These are phyloP conservation scores for Gastrodia elata DNA, from an alignment of 106 monocot species.

Conservation along the genomic window DNA sequence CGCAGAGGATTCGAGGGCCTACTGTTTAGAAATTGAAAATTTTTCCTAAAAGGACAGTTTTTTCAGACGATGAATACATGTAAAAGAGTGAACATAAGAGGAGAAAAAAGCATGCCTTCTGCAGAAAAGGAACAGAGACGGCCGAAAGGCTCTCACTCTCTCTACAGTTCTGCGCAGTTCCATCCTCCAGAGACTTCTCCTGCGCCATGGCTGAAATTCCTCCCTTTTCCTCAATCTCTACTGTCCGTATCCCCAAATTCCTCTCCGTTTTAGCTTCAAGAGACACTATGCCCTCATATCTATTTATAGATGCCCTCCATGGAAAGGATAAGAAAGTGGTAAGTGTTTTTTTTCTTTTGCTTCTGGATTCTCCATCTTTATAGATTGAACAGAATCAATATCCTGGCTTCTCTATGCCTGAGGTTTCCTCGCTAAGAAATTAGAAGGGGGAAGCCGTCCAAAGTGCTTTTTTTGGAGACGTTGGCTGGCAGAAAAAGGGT, in stretches of 20 bases:
- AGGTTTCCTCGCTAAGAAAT: no score
- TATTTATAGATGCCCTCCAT: neutral
- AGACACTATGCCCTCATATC: neutral
- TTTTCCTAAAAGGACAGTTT: neutral
- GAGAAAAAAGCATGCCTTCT: conserved; percentile 21
- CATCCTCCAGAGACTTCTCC: conserved; percentile 30
- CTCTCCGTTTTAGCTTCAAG: neutral
- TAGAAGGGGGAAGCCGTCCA: no score
- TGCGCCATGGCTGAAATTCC: neutral
- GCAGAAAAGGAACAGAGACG: conserved; percentile 26
- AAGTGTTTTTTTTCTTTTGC: neutral
- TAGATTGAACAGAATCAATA: no score
- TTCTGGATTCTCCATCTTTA: no score
- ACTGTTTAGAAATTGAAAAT: neutral
- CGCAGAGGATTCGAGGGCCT: no score
- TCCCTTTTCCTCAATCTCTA: conserved; percentile 1
- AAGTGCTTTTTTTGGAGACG: no score
- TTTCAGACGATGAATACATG: neutral
- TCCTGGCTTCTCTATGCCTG: no score
- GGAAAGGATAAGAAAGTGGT: neutral
- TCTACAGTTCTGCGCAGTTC: neutral
- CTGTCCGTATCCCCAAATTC: neutral
- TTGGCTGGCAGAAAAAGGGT: no score
- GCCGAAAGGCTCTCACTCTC: neutral
- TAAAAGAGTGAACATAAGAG: neutral